These are phyloP conservation scores for Sclerotinia subarctica DNA, from an alignment of 2,329 filamentous ascomycete species.

Conservation along the genomic window DNA sequence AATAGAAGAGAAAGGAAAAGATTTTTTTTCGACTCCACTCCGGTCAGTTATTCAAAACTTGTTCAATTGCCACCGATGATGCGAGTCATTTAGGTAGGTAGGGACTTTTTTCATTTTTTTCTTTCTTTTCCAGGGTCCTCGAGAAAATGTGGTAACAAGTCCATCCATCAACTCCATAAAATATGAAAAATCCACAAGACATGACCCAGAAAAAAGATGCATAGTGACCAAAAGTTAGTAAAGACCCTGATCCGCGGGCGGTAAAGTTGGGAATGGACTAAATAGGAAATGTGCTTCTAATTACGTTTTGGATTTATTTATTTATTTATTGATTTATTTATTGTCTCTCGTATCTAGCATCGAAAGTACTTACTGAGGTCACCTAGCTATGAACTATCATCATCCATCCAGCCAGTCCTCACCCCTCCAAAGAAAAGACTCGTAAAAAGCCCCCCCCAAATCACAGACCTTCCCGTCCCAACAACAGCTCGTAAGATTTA, in stretches of 20 bases:
- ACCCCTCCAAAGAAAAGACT: not conserved
- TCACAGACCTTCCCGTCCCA: not conserved
- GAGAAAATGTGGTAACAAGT: too few relatives aligned
- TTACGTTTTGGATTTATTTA: not conserved
- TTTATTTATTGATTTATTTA: too few relatives aligned
- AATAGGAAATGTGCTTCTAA: not conserved
- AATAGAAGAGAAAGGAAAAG: conserved; percentile 2
- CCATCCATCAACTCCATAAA: not conserved
- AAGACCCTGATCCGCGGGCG: not conserved
- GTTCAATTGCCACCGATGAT: not conserved
- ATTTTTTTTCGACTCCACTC: not conserved
- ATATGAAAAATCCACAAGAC: not conserved
- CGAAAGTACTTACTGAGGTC: too few relatives aligned
- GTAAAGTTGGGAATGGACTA: not conserved
- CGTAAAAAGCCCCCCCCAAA: too few relatives aligned
- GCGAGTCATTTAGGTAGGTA: conserved; percentile 16
- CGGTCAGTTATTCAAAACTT: not conserved
- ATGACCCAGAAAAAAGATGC: too few relatives aligned
- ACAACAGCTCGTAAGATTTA: not conserved
- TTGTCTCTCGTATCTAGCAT: too few relatives aligned
- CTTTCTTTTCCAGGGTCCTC: too few relatives aligned
- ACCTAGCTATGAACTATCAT: not conserved
- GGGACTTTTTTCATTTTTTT: not conserved
- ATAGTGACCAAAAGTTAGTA: too few relatives aligned
- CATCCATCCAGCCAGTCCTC: not conserved